These are phyloP conservation scores for Ogataea parapolymorpha DNA, from an alignment of 805 yeast genomes.

Conservation along the genomic window DNA sequence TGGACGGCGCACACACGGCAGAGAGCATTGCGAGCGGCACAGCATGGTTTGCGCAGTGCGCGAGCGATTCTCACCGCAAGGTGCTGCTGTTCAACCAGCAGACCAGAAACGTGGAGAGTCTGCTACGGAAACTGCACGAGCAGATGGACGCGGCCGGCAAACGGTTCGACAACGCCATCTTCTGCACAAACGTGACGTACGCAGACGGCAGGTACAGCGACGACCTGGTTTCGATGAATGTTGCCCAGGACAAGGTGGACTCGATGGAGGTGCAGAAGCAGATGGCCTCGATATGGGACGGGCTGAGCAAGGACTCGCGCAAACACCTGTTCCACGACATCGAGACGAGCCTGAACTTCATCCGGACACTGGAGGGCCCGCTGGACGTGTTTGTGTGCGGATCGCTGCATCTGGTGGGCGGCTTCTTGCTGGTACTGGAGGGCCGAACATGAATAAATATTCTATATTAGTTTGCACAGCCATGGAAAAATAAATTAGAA, in stretches of 20 bases:
- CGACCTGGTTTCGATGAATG: constrained; percentile 84
- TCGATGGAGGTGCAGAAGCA: constrained; percentile 75
- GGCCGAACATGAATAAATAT: constrained; percentile 17
- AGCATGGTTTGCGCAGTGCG: constrained; percentile 62
- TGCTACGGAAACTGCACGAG: constrained; percentile 53
- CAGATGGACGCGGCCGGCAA: constrained; percentile 37
- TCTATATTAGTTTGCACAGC: constrained; percentile 8
- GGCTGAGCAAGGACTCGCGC: constrained; percentile 41
- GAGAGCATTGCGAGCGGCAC: constrained; percentile 86
- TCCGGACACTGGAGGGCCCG: constrained; percentile 44
- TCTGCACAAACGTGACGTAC: constrained; percentile 93
- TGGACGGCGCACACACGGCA: constrained; percentile 95
- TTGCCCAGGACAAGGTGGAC: constrained; percentile 73
- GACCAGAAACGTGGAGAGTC: constrained; percentile 73
- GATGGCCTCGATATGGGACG: constrained; percentile 67
- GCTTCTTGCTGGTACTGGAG: constrained; percentile 82
- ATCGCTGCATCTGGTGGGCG: constrained; percentile 92
- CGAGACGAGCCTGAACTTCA: constrained; percentile 63
- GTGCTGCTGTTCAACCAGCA: constrained; percentile 91
- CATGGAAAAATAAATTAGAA: constrained; percentile 8
- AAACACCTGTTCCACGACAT: constrained; percentile 64
- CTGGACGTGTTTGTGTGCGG: constrained; percentile 90
- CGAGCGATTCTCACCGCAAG: constrained; percentile 26
- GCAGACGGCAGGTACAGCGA: constrained; percentile 71
- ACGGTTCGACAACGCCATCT: constrained; percentile 71